Evolutionary conservation across 441 rosid species (phyloP).

Genomic region (Eutrema salsugineum): DNA sequence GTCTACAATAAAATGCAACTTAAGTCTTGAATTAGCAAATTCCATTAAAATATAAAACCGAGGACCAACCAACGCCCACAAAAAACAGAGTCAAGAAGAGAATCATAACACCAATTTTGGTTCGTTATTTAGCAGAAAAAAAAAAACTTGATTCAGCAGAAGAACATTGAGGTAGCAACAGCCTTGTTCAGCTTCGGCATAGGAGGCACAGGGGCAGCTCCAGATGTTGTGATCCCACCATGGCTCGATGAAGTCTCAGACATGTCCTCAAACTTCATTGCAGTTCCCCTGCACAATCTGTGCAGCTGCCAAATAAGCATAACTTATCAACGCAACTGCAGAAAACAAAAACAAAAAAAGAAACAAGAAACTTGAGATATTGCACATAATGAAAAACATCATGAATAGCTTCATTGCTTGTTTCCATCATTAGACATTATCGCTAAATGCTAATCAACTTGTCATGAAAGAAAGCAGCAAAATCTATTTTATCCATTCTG

Average conservation of each 20-base stretch:
- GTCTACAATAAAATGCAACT: neutral
- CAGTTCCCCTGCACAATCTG: constrained; percentile 46
- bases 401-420: neutral
- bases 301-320: constrained; percentile 57
- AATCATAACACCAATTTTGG: neutral
- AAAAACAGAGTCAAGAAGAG: neutral
- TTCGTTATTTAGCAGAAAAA: neutral
- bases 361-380: neutral
- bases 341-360: neutral
- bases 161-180: constrained; percentile 54
- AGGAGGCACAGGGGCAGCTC: constrained; percentile 34
- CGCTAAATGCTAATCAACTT: neutral
- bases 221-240: constrained; percentile 26
- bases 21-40: no score
- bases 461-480: no score
- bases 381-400: neutral
- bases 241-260: constrained; percentile 46
- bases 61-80: neutral
- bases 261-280: constrained; percentile 44
- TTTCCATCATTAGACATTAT: no score
- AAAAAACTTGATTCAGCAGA: constrained; percentile 31
- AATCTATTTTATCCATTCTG: no score
- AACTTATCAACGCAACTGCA: constrained; percentile 58
- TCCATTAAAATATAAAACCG: neutral
- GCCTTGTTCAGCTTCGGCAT: constrained; percentile 32